These are phyloP conservation scores for Globisporangium sylvaticum DNA, from an alignment of 352 stramenopile species.

Conservation along the genomic window DNA sequence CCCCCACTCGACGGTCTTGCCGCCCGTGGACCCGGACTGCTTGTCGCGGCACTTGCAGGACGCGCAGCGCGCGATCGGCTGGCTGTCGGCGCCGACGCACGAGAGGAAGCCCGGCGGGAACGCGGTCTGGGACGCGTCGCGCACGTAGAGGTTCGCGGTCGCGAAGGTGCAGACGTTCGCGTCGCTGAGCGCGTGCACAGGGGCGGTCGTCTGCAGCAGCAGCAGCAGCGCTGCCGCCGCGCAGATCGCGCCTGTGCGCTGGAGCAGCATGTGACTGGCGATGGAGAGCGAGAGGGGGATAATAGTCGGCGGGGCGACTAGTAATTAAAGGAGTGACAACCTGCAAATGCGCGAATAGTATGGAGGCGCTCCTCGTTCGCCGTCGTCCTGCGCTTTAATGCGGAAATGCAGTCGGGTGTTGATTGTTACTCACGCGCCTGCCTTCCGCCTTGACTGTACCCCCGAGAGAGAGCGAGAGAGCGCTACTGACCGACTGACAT, in stretches of 20 bases:
- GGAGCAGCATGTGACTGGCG: not conserved
- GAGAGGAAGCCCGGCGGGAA: slow-evolving; percentile 33
- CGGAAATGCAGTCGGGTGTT: not conserved
- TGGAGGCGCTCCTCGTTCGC: not conserved
- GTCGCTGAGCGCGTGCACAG: not conserved
- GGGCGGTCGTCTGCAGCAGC: not conserved
- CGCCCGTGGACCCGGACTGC: slow-evolving; percentile 12
- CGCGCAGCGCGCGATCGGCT: slow-evolving; percentile 21
- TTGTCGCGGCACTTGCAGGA: slow-evolving; percentile 36
- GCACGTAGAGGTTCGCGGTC: slow-evolving; percentile 25
- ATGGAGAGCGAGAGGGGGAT: not conserved
- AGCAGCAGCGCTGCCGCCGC: not conserved
- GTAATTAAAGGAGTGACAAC: not conserved
- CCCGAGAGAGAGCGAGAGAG: not conserved
- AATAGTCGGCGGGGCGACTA: not conserved
- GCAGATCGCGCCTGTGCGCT: not conserved
- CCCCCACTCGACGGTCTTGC: slow-evolving; percentile 18
- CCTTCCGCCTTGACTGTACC: not conserved
- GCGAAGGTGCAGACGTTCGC: slow-evolving; percentile 12
- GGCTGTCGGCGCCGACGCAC: slow-evolving; percentile 20
- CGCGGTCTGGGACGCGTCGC: slow-evolving; percentile 20
- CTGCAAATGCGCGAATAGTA: not conserved
- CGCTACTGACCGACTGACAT: not conserved
- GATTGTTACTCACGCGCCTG: slow-evolving; percentile 2
- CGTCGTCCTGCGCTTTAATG: not conserved